Evolutionary conservation across 345 rosid genomes (phyloP).

Genomic region (Excoecaria agallocha): DNA sequence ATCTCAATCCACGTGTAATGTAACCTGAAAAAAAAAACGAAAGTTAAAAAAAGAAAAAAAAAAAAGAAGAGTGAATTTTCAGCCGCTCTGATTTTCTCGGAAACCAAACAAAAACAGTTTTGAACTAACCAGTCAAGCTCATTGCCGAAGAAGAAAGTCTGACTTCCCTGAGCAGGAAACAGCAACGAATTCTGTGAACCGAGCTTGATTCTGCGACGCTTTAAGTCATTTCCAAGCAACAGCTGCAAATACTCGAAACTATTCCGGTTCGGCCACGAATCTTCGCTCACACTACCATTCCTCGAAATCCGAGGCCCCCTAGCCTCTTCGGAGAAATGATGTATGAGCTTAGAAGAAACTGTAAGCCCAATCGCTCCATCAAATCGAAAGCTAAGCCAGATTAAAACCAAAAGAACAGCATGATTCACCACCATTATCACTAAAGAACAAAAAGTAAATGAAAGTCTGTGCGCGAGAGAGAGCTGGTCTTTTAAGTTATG

Average conservation of each 20-base stretch:
- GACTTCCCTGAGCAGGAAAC: constrained; percentile 26
- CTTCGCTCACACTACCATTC: constrained; percentile 3
- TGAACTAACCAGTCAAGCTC: constrained; percentile 23
- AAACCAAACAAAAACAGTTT: background rate
- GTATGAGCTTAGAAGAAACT: constrained; percentile 31
- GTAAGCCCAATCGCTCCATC: constrained; percentile 15
- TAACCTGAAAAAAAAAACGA: no score
- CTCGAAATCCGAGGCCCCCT: constrained; percentile 12
- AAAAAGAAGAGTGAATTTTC: background rate
- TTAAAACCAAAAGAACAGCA: background rate
- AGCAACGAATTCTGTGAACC: constrained; percentile 16
- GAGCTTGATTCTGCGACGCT: constrained; percentile 14
- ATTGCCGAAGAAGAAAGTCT: constrained; percentile 23
- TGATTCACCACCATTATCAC: background rate
- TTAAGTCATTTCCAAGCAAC: constrained; percentile 20
- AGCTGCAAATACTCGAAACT: constrained; percentile 19
- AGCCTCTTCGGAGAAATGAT: constrained; percentile 30
- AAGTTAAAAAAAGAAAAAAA: background rate
- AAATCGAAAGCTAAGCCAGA: background rate
- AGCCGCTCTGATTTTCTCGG: background rate
- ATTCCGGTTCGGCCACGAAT: constrained; percentile 23
- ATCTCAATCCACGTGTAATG: constrained; percentile 79
- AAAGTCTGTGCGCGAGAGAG: background rate
- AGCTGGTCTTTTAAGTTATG: background rate
- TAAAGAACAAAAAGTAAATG: background rate